A percentile compares a stretch with the other conserved stretches of the same genome.
Conservation (phyloP, 2,329 filamentous ascomycete species). For the Cryphonectria radicalis region DNA sequence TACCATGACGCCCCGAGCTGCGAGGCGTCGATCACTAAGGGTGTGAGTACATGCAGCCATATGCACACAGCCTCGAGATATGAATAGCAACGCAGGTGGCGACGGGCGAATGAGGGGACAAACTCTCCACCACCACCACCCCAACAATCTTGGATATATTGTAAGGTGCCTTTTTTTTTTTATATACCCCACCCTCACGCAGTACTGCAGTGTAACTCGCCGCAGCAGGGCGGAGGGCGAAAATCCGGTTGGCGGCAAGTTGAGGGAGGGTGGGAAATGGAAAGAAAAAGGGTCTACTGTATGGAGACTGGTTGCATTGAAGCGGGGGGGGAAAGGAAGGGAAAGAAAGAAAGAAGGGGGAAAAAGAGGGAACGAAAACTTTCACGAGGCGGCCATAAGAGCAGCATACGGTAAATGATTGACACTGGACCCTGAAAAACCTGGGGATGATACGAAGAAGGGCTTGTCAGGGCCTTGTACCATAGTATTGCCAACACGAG, state of each 20-base stretch:
- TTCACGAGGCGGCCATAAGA: not conserved
- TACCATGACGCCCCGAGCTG: not conserved
- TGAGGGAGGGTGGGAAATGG: not conserved
- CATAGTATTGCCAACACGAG: not conserved
- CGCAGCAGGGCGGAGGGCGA: not conserved
- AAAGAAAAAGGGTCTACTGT: not conserved
- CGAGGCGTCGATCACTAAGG: not conserved
- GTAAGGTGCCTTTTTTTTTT: not conserved
- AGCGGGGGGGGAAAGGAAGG: not conserved
- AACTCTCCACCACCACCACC: not conserved
- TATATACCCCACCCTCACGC: not conserved
- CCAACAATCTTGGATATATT: not conserved
- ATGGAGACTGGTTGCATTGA: not conserved
- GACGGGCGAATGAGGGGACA: not conserved
- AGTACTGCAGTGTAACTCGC: not conserved
- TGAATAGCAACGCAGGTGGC: constrained; percentile 1
- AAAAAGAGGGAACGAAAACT: not conserved
- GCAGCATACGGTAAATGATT: not conserved
- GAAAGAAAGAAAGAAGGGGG: not conserved
- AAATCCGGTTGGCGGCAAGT: not conserved
- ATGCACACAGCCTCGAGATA: constrained; percentile 3
- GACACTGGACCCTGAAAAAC: not conserved
- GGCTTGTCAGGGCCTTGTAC: not conserved
- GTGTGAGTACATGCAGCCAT: not conserved
- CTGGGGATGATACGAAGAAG: not conserved